Conservation (phyloP, 441 rosid genomes). For the Adansonia rubrostipa region DNA sequence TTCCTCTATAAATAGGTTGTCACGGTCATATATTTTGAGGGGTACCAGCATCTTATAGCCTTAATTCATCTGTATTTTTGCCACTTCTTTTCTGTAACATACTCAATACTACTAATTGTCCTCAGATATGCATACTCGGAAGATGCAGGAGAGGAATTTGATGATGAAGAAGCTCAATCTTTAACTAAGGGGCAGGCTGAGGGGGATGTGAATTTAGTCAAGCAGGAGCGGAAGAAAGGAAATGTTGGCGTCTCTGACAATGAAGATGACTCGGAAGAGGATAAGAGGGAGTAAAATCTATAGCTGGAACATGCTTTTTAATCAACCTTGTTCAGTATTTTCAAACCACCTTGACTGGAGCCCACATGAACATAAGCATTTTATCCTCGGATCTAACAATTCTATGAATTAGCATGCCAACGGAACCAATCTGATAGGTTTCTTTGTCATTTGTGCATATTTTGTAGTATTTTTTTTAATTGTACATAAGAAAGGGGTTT, state of each 20-base stretch:
- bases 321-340: constrained; percentile 12
- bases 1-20: neutral
- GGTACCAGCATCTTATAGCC: constrained; percentile 6
- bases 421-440: neutral
- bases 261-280: constrained; percentile 72
- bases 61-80: neutral
- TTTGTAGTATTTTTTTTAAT: no score
- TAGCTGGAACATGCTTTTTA: neutral
- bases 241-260: constrained; percentile 36
- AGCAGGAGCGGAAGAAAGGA: constrained; percentile 47
- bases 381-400: neutral
- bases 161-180: constrained; percentile 71
- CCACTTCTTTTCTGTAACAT: constrained; percentile 26
- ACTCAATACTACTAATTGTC: constrained; percentile 13
- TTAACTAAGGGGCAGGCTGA: constrained; percentile 64
- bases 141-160: constrained; percentile 65
- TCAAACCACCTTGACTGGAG: constrained; percentile 13
- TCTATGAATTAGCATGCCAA: no score
- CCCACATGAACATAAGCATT: neutral
- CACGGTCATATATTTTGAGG: neutral
- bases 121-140: constrained; percentile 88
- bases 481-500: no score
- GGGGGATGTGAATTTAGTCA: constrained; percentile 69
- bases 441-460: neutral
- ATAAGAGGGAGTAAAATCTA: constrained; percentile 67